Base-by-base conservation (phyloP, 192 early-diverging fungal species). In the Pilobolus umbonatus region DNA sequence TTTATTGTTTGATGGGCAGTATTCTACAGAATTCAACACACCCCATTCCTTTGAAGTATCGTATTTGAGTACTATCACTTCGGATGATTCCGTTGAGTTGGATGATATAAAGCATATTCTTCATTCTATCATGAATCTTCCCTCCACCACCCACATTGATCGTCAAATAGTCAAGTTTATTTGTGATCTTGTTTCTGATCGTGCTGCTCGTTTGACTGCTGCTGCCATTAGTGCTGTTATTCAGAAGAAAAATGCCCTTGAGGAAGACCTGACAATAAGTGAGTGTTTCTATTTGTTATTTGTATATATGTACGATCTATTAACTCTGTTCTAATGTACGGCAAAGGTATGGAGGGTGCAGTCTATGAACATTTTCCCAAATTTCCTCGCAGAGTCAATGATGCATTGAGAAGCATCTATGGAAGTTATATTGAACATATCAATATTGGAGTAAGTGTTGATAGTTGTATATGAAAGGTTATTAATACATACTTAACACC, bases 201-300 rank as follows among this genome's bases (percentile, higher is more conserved):
- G 94, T 58, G 85, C 93, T 22, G 93, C 92, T 9, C 82, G 90
- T 61, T 72, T 98, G 38, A 74, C 81, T 42, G 88, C 93, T 39
- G 79, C 77, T 25, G 82, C 78, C 6, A 73, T 86, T 67, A 80
- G 85, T 11, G 86, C 86, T 48, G 52, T 90, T 26, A 73, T 89
- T 45, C 77, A 84, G 57, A 69, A 55, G 69, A 65, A 10, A 9
- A 63, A 62, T 26, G 54, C 31, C 12, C 31, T 28, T 69, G 75
- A 48, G 8, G 31, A 52, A 42, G 60, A 64, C 9, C 36, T 70
- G n/a, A 60, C 68, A 6, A 64, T 70, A 24, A 70, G 68, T 70
- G 60, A 70, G 68, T 31, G 22, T 1, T 51, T 75, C 2, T 22
- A 22, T 9, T 34, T 15, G 43, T 84, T 60, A 24, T 31, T n/a